These are phyloP conservation scores for Metschnikowia borealis DNA, from an alignment of 805 yeast species.

Conservation along the genomic window DNA sequence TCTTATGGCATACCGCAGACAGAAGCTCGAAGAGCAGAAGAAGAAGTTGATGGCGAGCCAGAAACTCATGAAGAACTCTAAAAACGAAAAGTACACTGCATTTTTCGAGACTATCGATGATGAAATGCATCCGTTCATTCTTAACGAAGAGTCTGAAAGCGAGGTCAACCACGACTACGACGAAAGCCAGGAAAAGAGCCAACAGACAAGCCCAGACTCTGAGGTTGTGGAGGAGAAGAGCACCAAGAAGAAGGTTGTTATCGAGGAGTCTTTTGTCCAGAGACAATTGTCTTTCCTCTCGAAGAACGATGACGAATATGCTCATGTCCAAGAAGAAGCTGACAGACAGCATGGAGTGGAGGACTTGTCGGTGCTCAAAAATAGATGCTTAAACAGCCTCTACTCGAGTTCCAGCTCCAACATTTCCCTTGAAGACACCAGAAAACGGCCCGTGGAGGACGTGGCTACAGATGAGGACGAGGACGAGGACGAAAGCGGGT, in stretches of 20 bases:
- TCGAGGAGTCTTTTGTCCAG: conserved; percentile 53
- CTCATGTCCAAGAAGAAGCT: conserved; percentile 27
- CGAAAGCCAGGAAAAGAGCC: conserved; percentile 1
- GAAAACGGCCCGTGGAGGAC: conserved; percentile 8
- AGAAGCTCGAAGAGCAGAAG: conserved; percentile 44
- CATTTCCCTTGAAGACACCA: conserved; percentile 8
- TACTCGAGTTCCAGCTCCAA: conserved; percentile 14
- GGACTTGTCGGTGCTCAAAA: conserved; percentile 46
- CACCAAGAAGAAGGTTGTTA: conserved; percentile 34
- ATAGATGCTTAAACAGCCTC: conserved; percentile 33
- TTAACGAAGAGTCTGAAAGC: conserved; percentile 25
- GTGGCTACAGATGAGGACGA: conserved; percentile 24
- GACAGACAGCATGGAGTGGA: conserved; percentile 37
- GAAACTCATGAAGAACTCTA: conserved; percentile 40
- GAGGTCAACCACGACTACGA: conserved; percentile 20
- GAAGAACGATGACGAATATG: conserved; percentile 31
- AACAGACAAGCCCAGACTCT: conserved; percentile 6
- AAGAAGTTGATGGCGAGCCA: conserved; percentile 46
- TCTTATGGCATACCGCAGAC: conserved; percentile 43
- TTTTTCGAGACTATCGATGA: conserved; percentile 64
- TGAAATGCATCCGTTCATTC: conserved; percentile 29
- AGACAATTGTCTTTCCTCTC: conserved; percentile 52
- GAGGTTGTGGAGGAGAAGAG: conserved; percentile 20
- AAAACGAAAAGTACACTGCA: conserved; percentile 57
- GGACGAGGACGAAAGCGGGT: conserved; percentile 32